A percentile compares a stretch with the other conserved stretches of the same genome.
These are phyloP conservation scores for Cyclotella kingstonii DNA, from an alignment of 108 stramenopile species.

Conservation along the genomic window DNA sequence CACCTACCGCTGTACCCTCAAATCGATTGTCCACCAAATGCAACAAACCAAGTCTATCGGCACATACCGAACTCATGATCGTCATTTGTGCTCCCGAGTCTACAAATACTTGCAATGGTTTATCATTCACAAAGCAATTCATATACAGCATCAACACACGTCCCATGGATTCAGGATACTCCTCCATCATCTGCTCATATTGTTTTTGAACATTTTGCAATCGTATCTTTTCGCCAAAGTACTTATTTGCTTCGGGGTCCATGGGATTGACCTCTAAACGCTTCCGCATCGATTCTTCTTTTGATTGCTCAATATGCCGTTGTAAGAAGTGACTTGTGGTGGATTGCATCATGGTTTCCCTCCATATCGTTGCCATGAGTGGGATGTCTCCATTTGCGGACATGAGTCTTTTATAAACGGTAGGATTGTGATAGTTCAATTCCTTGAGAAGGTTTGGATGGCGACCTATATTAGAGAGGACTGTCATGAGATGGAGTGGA, in stretches of 20 bases:
- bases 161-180: slow-evolving; percentile 93
- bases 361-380: slow-evolving; percentile 59
- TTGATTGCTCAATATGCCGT: slow-evolving; percentile 41
- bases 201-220: slow-evolving; percentile 63
- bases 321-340: slow-evolving; percentile 51
- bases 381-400: slow-evolving; percentile 14
- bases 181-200: slow-evolving; percentile 89
- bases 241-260: slow-evolving; percentile 78
- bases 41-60: slow-evolving; percentile 71
- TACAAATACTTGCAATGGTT: slow-evolving; percentile 89
- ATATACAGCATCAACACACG: slow-evolving; percentile 95
- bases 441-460: slow-evolving; percentile 77
- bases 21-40: slow-evolving; percentile 89
- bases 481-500: slow-evolving; percentile 60
- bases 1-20: slow-evolving; percentile 87
- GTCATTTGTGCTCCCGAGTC: slow-evolving; percentile 95
- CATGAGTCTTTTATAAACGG: slow-evolving; percentile 48
- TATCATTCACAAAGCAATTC: slow-evolving; percentile 78
- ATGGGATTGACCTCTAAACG: slow-evolving; percentile 69
- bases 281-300: slow-evolving; percentile 45
- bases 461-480: slow-evolving; percentile 37
- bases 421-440: slow-evolving; percentile 78
- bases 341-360: slow-evolving; percentile 62
- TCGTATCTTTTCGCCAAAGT: slow-evolving; percentile 72
- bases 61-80: slow-evolving; percentile 82